A percentile compares a stretch with the other conserved stretches of the same genome.
Conservation (phyloP, 805 yeast genomes). For the Kazachstania kunashirensis region DNA sequence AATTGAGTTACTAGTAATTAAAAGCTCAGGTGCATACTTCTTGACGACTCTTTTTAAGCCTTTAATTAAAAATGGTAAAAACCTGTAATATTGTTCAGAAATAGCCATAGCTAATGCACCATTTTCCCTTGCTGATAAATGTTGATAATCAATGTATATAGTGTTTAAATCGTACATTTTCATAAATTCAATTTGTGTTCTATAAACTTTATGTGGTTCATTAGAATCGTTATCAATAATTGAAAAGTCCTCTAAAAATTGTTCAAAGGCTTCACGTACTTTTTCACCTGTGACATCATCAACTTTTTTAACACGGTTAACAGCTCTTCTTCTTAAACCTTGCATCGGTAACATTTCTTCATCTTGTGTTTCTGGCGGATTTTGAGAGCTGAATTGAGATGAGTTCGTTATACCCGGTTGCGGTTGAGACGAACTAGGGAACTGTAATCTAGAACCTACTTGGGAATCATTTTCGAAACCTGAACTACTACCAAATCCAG, state of each 20-base stretch:
- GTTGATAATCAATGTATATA: slow-evolving; percentile 76
- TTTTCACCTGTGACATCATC: slow-evolving; percentile 88
- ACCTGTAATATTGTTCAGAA: slow-evolving; percentile 84
- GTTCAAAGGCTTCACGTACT: slow-evolving; percentile 84
- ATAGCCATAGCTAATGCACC: slow-evolving; percentile 87
- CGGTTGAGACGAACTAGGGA: slow-evolving; percentile 25
- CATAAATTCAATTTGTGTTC: slow-evolving; percentile 77
- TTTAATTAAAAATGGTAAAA: slow-evolving; percentile 69
- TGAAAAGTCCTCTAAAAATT: slow-evolving; percentile 60
- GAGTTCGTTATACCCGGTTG: slow-evolving; percentile 11
- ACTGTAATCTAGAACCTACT: slow-evolving; percentile 19
- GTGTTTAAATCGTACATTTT: slow-evolving; percentile 65
- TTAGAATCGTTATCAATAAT: slow-evolving; percentile 29
- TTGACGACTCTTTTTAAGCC: slow-evolving; percentile 69
- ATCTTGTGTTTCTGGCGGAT: slow-evolving; percentile 5
- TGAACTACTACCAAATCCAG: slow-evolving; percentile 24
- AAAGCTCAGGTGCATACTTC: slow-evolving; percentile 62
- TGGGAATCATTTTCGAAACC: slow-evolving; percentile 23
- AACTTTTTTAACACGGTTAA: slow-evolving; percentile 72
- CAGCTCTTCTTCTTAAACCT: slow-evolving; percentile 41
- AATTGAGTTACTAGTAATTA: slow-evolving; percentile 37
- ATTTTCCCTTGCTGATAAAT: slow-evolving; percentile 62
- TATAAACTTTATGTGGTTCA: slow-evolving; percentile 47
- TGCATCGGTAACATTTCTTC: slow-evolving; percentile 21
- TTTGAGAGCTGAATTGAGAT: slow-evolving; percentile 21